Base-by-base conservation (phyloP, 768 basidiomycete genomes). In the Daedalea quercina region DNA sequence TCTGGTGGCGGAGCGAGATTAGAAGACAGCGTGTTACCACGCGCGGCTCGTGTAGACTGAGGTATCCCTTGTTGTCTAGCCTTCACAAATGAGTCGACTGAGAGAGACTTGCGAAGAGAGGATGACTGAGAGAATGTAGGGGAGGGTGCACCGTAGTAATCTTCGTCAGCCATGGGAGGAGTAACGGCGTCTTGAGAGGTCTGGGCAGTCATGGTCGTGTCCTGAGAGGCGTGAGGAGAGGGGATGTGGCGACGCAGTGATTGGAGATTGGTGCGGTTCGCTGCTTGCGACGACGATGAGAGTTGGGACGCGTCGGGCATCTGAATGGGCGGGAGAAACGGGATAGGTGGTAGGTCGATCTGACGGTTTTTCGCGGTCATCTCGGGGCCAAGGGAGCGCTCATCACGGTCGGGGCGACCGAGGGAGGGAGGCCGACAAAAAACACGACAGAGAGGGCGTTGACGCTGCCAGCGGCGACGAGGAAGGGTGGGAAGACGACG, bases 61-160 rank as follows among this genome's bases (percentile, higher is more conserved):
- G 17, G 8, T 11, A 49, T 35, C 33, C 28, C 44, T 40, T 50
- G 31, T n/a, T 51, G 59, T 42, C 51, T 61, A 54, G 56, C 35
- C 33, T 70, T 71, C 46, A 79, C 76, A 65, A 90, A 84, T 9
- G 88, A 90, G 67, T 90, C 88, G 54, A 83, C 86, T 20, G 88
- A 90, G 54, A 85, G 68, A 25, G 87, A 85, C 70, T 89, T 89
- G 60, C 85, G 78, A 51, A 90, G 76, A 54, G 63, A 67, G 44
- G 72, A 69, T 20, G 72, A 61, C 20, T 71, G 67, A 42, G 61
- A 54, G 51, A 68, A 64, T 50, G 69, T 63, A 31, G 54, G 52
- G 28, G 54, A 54, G 57, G 53, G 19, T 7, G 25, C 25, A 47
- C 22, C n/a, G 13, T 22, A 22, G 15, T 22, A 20, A 51, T 51